Evolutionary conservation across 371 early-diverging fungal genomes (phyloP), one percentile per base, ranked within the genome.

Genomic region (Conidiobolus incongruus): DNA sequence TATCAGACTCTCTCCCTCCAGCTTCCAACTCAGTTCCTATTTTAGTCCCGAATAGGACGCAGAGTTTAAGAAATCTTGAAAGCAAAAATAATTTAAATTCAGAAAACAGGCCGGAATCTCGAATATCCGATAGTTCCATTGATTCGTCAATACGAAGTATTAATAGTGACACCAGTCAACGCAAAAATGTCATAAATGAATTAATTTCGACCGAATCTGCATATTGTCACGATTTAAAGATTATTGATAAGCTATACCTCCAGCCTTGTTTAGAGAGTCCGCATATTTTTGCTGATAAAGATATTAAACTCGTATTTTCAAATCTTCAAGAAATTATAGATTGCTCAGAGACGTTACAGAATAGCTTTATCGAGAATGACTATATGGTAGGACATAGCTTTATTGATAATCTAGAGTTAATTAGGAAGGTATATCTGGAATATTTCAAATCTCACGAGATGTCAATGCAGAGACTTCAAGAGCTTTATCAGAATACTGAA

Each of bases 381-480:
- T 11, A 24, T 17, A 31, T 16, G 16, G 19, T 45, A 8, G 45
- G 45, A 15, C 15, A 35, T n/a, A 23, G 21, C 10, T 36, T 45
- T 21, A 15, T 45, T 4, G 36, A 45, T 2, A 22, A 45, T 16
- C 20, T 45, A 36, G 19, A 12, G 6, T 8, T 11, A 11, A 29
- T 42, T 13, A n/a, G 28, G 60, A 49, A 57, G 4, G 59, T 70
- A 0, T 84, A 77, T 53, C 62, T 65, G n/a, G 72, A 71, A 15
- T 84, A 77, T 47, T 81, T 81, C 55, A 78, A 77, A 53, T 60
- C 70, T 39, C 75, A 78, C 44, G 78, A 84, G 45, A 66, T 68
- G 22, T 66, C 73, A 5, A 60, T 75, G 24, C 52, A 53, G 1
- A 63, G 64, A 47, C 51, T 78, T 20, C 66, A 64, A 44, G 75